Conservation (phyloP, 2,329 filamentous ascomycete species). For the Penicillium sp. region DNA sequence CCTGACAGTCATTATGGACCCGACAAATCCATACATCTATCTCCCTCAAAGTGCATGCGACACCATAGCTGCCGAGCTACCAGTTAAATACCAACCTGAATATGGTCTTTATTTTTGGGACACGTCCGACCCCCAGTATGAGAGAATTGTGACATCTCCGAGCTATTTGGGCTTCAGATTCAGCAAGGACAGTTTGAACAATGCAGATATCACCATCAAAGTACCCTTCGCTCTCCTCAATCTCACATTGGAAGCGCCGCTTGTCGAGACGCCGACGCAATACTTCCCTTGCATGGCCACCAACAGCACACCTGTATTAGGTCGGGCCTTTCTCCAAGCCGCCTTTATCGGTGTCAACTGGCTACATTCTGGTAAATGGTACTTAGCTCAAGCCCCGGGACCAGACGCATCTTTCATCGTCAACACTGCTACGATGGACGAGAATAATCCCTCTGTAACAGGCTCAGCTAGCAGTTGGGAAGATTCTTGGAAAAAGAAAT, state of each 20-base stretch:
- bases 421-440: not conserved
- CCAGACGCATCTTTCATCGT: not conserved
- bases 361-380: slow-evolving; percentile 13
- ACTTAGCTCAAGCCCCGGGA: slow-evolving; percentile 25
- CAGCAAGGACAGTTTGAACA: slow-evolving; percentile 3
- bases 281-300: slow-evolving; percentile 25
- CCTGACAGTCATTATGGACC: slow-evolving; percentile 30
- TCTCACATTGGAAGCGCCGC: slow-evolving; percentile 21
- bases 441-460: not conserved
- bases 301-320: slow-evolving; percentile 9
- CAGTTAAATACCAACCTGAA: slow-evolving; percentile 26
- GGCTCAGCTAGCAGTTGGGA: not conserved
- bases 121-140: slow-evolving; percentile 10
- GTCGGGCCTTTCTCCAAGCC: slow-evolving; percentile 28
- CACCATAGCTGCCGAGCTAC: slow-evolving; percentile 39
- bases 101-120: slow-evolving; percentile 3
- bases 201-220: slow-evolving; percentile 19
- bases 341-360: slow-evolving; percentile 26
- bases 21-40: slow-evolving; percentile 38
- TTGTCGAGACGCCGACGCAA: slow-evolving; percentile 11
- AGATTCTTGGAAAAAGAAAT: not conserved
- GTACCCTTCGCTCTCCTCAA: slow-evolving; percentile 25
- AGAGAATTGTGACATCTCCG: not conserved
- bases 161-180: not conserved
- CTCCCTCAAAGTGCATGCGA: slow-evolving; percentile 46